Conservation (phyloP, 257 asterid species). For the Forsythia suspensa region DNA sequence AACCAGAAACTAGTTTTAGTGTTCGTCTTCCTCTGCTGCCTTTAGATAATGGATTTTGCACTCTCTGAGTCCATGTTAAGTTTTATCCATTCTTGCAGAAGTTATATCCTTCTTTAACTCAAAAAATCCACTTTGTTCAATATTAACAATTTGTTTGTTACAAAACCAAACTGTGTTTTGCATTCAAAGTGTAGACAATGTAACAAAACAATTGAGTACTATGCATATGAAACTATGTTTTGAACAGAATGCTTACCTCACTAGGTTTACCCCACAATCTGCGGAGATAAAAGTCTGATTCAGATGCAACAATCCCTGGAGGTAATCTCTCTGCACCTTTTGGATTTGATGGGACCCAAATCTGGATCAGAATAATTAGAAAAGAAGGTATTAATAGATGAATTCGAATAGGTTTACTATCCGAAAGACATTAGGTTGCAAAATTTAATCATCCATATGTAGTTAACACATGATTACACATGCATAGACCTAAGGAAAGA, state of each 20-base stretch:
- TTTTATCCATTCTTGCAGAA: background rate
- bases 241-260: conserved; percentile 46
- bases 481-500: background rate
- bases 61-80: background rate
- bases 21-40: too few relatives aligned
- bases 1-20: background rate
- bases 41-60: background rate
- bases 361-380: conserved; percentile 35
- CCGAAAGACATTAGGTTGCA: background rate
- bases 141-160: background rate
- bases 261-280: conserved; percentile 81
- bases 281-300: conserved; percentile 66
- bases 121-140: background rate
- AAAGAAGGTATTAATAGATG: background rate
- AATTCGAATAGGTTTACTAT: background rate
- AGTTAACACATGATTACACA: background rate
- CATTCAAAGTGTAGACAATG: background rate
- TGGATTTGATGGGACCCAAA: conserved; percentile 80
- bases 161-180: background rate
- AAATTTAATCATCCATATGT: background rate
- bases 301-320: conserved; percentile 58
- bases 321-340: conserved; percentile 87
- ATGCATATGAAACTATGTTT: background rate
- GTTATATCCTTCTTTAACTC: background rate
- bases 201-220: background rate